A percentile compares a stretch with the other conserved stretches of the same genome.
Evolutionary conservation across 108 stramenopile genomes (phyloP).

Genomic region (Nannochloropsis salina): DNA sequence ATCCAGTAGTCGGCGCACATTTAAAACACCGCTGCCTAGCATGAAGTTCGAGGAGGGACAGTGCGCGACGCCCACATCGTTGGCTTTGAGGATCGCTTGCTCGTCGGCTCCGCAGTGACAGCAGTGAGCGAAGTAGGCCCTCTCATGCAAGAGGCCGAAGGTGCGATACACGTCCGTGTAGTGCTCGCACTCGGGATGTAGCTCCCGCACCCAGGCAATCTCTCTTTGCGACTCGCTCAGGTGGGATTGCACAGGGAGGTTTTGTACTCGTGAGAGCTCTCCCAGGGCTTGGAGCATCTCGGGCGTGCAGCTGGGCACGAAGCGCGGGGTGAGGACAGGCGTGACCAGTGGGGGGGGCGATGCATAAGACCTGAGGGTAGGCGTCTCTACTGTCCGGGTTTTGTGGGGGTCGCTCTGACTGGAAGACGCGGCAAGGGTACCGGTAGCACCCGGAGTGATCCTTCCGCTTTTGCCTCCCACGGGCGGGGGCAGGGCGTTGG

Average conservation of each 20-base stretch:
- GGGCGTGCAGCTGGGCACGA: conserved; percentile 64
- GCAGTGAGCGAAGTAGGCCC: conserved; percentile 62
- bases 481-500: not conserved
- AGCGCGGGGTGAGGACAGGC: conserved; percentile 64
- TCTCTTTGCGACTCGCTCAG: conserved; percentile 60
- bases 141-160: conserved; percentile 51
- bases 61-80: conserved; percentile 56
- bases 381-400: not conserved
- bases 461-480: not conserved
- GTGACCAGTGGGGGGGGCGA: conserved; percentile 41
- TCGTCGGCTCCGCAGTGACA: conserved; percentile 54
- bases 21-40: conserved; percentile 45
- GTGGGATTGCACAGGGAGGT: conserved; percentile 60
- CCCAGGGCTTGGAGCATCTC: conserved; percentile 58
- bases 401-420: not conserved
- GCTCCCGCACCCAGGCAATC: conserved; percentile 55
- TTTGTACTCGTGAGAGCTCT: conserved; percentile 51
- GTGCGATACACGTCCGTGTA: conserved; percentile 59
- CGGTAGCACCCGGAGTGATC: not conserved
- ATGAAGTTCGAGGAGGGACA: conserved; percentile 66
- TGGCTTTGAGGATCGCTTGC: conserved; percentile 42
- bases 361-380: not conserved
- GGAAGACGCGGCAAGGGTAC: not conserved
- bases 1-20: conserved; percentile 41
- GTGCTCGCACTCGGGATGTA: conserved; percentile 55